Evolutionary conservation across 345 rosid genomes (phyloP), one percentile per base, ranked within the genome.

Genomic region (Nasturtium officinale): DNA sequence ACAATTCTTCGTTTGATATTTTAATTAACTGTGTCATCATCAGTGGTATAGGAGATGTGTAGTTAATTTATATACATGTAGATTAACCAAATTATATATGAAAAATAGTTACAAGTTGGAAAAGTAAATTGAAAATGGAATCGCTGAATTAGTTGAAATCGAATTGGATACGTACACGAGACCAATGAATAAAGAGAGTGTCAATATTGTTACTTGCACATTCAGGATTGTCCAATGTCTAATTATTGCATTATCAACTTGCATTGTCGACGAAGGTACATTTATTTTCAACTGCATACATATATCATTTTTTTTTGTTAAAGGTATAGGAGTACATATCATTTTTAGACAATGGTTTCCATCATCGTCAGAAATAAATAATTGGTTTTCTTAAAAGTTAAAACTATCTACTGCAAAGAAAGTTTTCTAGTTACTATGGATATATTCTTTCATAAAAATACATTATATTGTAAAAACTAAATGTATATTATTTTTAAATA

Each of bases 91-190:
- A 58, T 13, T 13, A 11, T 43, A 5, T 29, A 45, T 7, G 30
- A 23, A 23, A 23, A 55, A 29, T 43, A 43, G 9, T 54, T 2
- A 16, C 18, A 26, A 67, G 52, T 43, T 62, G 54, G n/a, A 62
- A 10, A 61, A 6, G 20, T 37, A 23, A 43, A 62, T 2, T 23
- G 11, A 54, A 40, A 48, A 21, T 58, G 43, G 43, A 56, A 45
- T 29, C 54, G 56, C 23, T 1, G 37, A 59, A 33, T 5, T 42
- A 16, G 18, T 35, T 21, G 57, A 70, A 59, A 70, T 15, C n/a
- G 47, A 71, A 50, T 51, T 25, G 28, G 26, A 60, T 48, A 71
- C 67, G 75, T 60, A 40, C 59, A 71, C 75, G 67, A 42, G 75
- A 60, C 52, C 67, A 60, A 48, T 35, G 37, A 35, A 48, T 25